Evolutionary conservation across 2,329 filamentous ascomycete species (phyloP), one percentile per base, ranked within the genome.

Genomic region (Penicillium sclerotigenum): DNA sequence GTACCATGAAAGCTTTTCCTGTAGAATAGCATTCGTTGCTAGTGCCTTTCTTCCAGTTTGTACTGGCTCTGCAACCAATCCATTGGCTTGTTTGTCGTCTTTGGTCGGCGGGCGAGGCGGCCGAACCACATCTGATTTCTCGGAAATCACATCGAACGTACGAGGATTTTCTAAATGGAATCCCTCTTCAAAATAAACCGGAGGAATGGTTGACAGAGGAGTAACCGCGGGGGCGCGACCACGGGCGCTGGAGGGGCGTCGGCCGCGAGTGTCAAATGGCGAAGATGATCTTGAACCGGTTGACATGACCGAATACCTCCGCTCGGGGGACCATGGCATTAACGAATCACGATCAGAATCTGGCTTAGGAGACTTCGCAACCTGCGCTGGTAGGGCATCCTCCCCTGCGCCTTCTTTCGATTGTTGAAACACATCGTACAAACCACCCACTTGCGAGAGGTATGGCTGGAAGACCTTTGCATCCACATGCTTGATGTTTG

Each of bases 1-100:
- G 73, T 99, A 99, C 94, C 94, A 99, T 0, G 94, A 97, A 13
- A 99, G 80, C 74, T 99, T 99, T 74, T 99, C 94, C 71, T 99
- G 94, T 34, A 99, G 74, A 56, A 99, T 99, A 0, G 94, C 94
- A 74, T 99, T 99, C 0, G 92, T 97, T 8, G 93, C 93, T 28
- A 99, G 79, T 1, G 90, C 89, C 71, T 97, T 97, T 58, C 93
- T 84, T 9, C 80, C 80, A 13, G 76, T 74, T 18, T 75, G 72
- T 41, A 77, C 71, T 8, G 89, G 86, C 11, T 82, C 81, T 22
- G 81, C 75, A 0, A 81, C 76, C 48, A 77, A 79, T 5, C 84
- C 86, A 70, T 87, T 89, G 4, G 79, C 73, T 5, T 74, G 73
- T 34, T 77, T 79, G 24, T 83, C 81, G 26, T 86, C 81, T 59